Evolutionary conservation across 2,329 filamentous ascomycete genomes (phyloP), one percentile per base, ranked within the genome.

Genomic region (Penicillium sp.): DNA sequence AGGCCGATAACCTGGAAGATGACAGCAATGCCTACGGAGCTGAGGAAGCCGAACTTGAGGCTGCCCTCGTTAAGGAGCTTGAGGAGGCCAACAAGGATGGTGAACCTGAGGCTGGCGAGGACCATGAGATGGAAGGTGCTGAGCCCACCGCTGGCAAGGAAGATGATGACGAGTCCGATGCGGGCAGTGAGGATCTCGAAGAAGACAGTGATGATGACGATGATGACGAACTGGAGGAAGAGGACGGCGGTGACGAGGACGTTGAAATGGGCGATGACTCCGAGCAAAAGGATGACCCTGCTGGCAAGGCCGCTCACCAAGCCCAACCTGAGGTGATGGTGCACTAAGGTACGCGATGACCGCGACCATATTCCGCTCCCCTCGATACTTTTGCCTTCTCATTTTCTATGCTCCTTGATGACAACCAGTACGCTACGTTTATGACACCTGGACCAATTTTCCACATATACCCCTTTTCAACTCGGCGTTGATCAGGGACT

Each of bases 11-110:
- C 40, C 83, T 85, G 48, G 89, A 89, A 39, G 93, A 97, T 65
- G 94, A 96, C 65, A 83, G 81, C 51, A 88, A 90, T 23, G 85
- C 89, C 63, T 99, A 99, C 69, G 94, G 93, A 59, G 91, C 90
- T 19, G 94, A 97, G 52, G 93, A 96, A 74, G 86, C 85, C 14
- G 91, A 91, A 44, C 87, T 87, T 31, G 86, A 87, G 60, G 85
- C 87, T 48, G 85, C 77, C 3, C 83, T 80, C 8, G 81, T 84
- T 52, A 77, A 73, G 52, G 83, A 79, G 48, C 77, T 79, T 26
- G 79, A 76, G 44, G 77, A 75, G 5, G 77, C 77, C 24, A 81
- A 79, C 53, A 77, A 75, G 42, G 42, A 18, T 69, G 70, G 33
- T 23, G 56, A 50, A 23, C 47, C 53, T 4, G 64, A 69, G 52